Evolutionary conservation across 768 basidiomycete species (phyloP).

Genomic region (Kwoniella bestiolae): DNA sequence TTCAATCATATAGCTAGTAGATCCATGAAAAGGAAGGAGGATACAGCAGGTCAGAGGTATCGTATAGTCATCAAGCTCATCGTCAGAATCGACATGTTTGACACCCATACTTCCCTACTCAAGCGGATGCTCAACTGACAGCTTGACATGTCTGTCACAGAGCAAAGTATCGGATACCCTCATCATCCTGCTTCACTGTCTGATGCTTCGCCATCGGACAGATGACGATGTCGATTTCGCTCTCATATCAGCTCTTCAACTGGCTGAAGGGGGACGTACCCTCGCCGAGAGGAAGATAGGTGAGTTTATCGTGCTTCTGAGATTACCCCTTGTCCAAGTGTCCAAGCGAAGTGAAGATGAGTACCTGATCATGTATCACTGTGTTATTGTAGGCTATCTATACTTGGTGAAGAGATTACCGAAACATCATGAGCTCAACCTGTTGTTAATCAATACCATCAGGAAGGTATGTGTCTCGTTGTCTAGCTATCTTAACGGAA

Average conservation of each 20-base stretch:
- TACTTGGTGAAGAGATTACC: conserved; percentile 45
- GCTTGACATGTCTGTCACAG: conserved; percentile 13
- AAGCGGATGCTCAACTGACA: background rate
- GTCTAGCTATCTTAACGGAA: too few relatives aligned
- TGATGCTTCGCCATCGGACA: conserved; percentile 21
- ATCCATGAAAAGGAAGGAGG: too few relatives aligned
- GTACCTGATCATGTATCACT: background rate
- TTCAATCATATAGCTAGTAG: background rate
- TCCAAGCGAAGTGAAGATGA: background rate
- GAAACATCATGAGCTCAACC: conserved; percentile 35
- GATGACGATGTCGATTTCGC: conserved; percentile 29
- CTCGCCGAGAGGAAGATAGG: conserved; percentile 42
- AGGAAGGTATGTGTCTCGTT: conserved; percentile 41
- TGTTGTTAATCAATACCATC: conserved; percentile 52
- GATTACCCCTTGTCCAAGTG: background rate
- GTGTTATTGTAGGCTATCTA: conserved; percentile 35
- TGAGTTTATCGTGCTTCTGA: conserved; percentile 29
- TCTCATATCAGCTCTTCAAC: conserved; percentile 35
- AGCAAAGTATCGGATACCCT: conserved; percentile 37
- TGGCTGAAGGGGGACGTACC: conserved; percentile 37
- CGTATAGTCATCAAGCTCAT: background rate
- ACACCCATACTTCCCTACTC: background rate
- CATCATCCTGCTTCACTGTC: conserved; percentile 41
- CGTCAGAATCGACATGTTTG: background rate
- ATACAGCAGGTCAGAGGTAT: background rate